phyloP scores from a whole-genome alignment of 345 rosid genomes.

The Arabidopsis suecica region DNA sequence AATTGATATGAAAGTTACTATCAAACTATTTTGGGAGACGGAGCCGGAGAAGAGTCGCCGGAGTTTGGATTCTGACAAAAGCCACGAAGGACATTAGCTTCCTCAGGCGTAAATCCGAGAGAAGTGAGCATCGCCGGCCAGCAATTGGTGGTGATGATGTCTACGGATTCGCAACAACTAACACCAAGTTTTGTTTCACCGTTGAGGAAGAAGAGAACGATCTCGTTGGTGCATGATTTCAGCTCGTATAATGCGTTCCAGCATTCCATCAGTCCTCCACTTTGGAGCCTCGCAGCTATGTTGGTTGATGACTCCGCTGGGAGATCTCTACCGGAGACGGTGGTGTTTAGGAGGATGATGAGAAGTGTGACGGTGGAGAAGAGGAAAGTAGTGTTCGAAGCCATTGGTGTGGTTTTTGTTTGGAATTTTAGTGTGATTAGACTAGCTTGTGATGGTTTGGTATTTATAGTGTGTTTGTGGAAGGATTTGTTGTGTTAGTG shows the following conservation, averaged over 20 bases:
- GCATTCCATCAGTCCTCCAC: slow-evolving; percentile 61
- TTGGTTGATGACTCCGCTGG: slow-evolving; percentile 24
- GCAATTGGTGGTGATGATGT: slow-evolving; percentile 58
- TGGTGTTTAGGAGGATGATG: slow-evolving; percentile 18
- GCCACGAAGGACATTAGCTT: slow-evolving; percentile 62
- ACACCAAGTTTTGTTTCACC: slow-evolving; percentile 64
- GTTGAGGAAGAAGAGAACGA: slow-evolving; percentile 61
- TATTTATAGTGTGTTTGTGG: slow-evolving; percentile 17
- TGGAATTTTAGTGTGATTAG: slow-evolving; percentile 11
- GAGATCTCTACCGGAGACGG: slow-evolving; percentile 38
- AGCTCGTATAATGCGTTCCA: slow-evolving; percentile 72
- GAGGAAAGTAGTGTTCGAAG: slow-evolving; percentile 38
- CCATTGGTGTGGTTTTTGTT: slow-evolving; percentile 23
- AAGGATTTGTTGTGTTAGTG: neutral
- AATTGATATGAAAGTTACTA: neutral
- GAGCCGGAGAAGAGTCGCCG: slow-evolving; percentile 40
- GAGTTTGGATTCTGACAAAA: slow-evolving; percentile 53
- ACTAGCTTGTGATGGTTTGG: slow-evolving; percentile 2
- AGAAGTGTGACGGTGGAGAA: slow-evolving; percentile 23
- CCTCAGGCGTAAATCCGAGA: slow-evolving; percentile 64
- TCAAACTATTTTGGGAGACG: slow-evolving; percentile 30
- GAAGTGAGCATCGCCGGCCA: slow-evolving; percentile 91
- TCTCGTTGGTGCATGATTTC: slow-evolving; percentile 75
- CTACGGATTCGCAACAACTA: slow-evolving; percentile 67
- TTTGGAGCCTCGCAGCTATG: slow-evolving; percentile 49